phyloP scores from a whole-genome alignment of 352 stramenopile genomes.

The Phytophthora cajani region DNA sequence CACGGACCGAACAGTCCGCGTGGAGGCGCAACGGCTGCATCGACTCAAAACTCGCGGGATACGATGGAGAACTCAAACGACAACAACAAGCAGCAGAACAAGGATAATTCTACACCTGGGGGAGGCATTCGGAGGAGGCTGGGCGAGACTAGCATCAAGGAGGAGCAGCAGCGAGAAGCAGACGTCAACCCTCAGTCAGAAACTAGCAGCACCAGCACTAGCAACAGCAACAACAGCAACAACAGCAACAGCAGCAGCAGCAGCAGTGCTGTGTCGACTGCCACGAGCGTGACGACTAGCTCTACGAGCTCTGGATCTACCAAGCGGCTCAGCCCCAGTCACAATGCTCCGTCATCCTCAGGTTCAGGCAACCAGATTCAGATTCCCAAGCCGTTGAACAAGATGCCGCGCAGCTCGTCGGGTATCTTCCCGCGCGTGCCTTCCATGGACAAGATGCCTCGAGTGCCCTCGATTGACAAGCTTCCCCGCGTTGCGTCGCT shows the following conservation, averaged over 20 bases:
- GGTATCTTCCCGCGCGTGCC: constrained; percentile 82
- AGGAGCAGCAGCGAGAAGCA: constrained; percentile 44
- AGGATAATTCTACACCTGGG: constrained; percentile 21
- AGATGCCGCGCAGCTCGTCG: constrained; percentile 81
- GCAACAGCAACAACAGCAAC: constrained; percentile 18
- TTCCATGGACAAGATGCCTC: constrained; percentile 75
- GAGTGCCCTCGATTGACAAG: constrained; percentile 67
- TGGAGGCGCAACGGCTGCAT: constrained; percentile 3
- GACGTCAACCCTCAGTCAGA: constrained; percentile 25
- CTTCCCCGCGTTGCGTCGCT: constrained; percentile 73
- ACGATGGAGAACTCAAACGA: constrained; percentile 22
- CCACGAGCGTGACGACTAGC: constrained; percentile 16
- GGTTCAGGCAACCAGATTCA: constrained; percentile 68
- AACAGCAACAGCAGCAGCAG: constrained; percentile 21
- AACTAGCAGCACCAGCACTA: constrained; percentile 8
- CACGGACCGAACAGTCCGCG: constrained; percentile 62
- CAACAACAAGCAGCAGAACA: constrained; percentile 21
- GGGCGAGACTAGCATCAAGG: constrained; percentile 29
- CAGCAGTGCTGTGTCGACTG: constrained; percentile 18
- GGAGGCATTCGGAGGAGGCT: constrained; percentile 25
- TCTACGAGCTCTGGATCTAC: constrained; percentile 17
- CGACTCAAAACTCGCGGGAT: constrained; percentile 18
- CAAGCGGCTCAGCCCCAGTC: constrained; percentile 61
- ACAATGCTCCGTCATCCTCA: constrained; percentile 35
- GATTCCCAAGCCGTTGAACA: constrained; percentile 77